These are phyloP conservation scores for Chondrostereum purpureum DNA, from an alignment of 1,284 basidiomycete species.

Conservation along the genomic window DNA sequence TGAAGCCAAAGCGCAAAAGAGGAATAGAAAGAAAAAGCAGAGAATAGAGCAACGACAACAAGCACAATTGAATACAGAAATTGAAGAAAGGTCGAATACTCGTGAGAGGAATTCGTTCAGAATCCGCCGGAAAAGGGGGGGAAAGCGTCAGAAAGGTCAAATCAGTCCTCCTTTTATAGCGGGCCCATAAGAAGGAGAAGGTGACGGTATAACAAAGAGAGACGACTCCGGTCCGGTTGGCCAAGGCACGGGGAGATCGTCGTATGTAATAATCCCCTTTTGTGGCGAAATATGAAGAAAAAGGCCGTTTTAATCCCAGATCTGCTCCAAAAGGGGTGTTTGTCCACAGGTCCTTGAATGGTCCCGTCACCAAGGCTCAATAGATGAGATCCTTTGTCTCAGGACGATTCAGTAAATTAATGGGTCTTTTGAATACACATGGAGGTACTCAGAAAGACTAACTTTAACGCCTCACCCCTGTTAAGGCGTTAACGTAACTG, in stretches of 20 bases:
- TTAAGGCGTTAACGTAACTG: background rate
- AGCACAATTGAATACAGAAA: too few species aligned
- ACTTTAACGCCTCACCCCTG: background rate
- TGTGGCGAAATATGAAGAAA: too few species aligned
- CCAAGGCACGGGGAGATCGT: too few species aligned
- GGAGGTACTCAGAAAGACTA: background rate
- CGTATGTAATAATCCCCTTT: too few species aligned
- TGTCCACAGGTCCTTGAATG: background rate
- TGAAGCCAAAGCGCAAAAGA: background rate
- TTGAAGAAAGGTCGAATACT: background rate
- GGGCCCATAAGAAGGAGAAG: background rate
- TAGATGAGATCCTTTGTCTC: background rate
- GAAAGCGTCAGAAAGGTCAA: background rate
- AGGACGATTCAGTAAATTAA: too few species aligned
- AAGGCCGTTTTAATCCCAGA: too few species aligned
- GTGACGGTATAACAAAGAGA: background rate
- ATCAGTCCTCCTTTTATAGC: background rate
- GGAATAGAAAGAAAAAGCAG: background rate
- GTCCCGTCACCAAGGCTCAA: background rate
- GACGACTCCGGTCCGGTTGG: too few species aligned
- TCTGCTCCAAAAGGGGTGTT: too few species aligned
- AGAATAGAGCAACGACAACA: background rate
- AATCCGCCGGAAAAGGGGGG: background rate
- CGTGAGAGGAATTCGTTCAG: too few species aligned
- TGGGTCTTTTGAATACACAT: background rate